Evolutionary conservation across 306 rosid species (phyloP).

Genomic region (Parietaria judaica): DNA sequence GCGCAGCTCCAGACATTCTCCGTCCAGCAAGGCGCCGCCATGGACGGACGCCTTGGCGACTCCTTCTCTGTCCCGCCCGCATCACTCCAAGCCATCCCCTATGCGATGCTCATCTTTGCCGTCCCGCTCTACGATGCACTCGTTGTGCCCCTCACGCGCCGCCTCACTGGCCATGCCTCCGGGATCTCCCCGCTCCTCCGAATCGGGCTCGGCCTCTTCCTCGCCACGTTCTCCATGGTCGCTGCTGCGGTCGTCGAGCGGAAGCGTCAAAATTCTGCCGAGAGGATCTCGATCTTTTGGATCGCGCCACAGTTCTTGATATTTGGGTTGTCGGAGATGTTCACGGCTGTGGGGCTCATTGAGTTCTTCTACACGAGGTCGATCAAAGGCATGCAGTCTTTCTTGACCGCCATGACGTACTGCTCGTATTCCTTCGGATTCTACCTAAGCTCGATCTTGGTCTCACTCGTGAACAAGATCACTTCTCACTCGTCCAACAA

Average conservation of each 20-base stretch:
- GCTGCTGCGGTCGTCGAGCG: conserved; percentile 80
- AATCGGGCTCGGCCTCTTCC: conserved; percentile 80
- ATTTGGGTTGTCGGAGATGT: conserved; percentile 89
- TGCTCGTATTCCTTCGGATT: conserved; percentile 93
- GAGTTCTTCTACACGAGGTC: conserved; percentile 90
- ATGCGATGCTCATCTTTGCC: conserved; percentile 61
- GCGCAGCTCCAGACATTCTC: conserved; percentile 99
- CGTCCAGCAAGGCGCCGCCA: conserved; percentile 82
- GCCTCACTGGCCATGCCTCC: conserved; percentile 64
- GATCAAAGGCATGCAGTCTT: conserved; percentile 73
- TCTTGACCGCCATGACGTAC: conserved; percentile 74
- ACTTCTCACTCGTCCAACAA: conserved; percentile 29
- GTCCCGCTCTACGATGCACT: conserved; percentile 81
- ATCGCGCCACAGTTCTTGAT: conserved; percentile 90
- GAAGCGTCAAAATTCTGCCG: conserved; percentile 61
- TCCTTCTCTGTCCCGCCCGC: conserved; percentile 84
- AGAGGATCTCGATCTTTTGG: conserved; percentile 78
- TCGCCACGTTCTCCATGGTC: conserved; percentile 85
- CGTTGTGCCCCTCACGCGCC: conserved; percentile 77
- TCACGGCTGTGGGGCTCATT: conserved; percentile 75
- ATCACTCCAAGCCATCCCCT: conserved; percentile 87
- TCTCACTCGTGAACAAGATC: conserved; percentile 64
- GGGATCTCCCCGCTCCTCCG: conserved; percentile 71
- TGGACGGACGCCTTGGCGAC: conserved; percentile 60
- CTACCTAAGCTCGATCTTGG: conserved; percentile 72